phyloP scores from a whole-genome alignment of 2,329 filamentous ascomycete genomes.

The Colletotrichum noveboracense region DNA sequence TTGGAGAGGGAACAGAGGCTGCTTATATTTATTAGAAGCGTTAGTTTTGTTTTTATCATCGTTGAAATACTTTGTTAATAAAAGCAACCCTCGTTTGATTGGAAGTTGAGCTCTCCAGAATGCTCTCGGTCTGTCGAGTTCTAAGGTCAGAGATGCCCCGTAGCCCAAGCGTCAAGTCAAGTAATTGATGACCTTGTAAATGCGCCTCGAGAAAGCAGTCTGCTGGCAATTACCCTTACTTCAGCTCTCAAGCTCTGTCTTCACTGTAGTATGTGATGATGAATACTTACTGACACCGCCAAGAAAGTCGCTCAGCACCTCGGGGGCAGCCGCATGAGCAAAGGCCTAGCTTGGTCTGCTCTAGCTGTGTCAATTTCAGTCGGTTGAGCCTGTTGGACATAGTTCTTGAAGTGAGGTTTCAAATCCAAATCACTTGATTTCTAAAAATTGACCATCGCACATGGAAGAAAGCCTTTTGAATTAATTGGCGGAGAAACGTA shows the following conservation, averaged over 20 bases:
- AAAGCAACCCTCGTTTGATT: not conserved
- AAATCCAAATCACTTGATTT: not conserved
- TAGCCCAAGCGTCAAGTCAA: not conserved
- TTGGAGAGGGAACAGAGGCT: not conserved
- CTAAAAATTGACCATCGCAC: fast-evolving
- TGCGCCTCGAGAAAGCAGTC: not conserved
- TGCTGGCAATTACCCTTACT: not conserved
- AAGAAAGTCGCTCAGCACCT: not conserved
- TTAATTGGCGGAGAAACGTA: fast-evolving
- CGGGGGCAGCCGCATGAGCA: not conserved
- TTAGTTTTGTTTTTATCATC: not conserved
- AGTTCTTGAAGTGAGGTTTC: no score
- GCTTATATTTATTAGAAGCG: fast-evolving
- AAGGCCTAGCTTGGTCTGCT: not conserved
- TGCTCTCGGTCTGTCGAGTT: not conserved
- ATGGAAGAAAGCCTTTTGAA: not conserved
- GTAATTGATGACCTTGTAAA: not conserved
- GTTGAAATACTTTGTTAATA: not conserved
- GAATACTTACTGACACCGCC: not conserved
- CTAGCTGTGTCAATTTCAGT: not conserved
- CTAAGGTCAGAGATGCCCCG: not conserved
- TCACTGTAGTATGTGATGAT: not conserved
- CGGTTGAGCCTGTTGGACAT: no score
- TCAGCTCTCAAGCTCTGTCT: not conserved
- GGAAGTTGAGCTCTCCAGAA: not conserved